Evolutionary conservation across 2,329 filamentous ascomycete species (phyloP).

Genomic region (Cladosporium sphaerospermum): DNA sequence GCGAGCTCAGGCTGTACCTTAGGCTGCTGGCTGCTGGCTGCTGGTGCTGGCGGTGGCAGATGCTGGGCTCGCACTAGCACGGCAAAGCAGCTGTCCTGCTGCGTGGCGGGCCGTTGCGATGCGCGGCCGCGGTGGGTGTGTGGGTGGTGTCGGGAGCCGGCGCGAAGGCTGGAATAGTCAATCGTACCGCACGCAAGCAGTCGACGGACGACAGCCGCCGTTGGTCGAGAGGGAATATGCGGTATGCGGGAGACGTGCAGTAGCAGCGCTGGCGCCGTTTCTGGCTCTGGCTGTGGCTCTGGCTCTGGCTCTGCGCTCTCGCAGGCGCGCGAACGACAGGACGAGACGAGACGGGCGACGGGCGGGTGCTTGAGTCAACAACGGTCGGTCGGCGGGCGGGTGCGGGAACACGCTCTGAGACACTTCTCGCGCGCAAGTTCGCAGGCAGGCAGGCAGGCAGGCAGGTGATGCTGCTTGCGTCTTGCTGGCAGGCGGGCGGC

Average conservation of each 20-base stretch:
- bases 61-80: neutral
- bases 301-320: neutral
- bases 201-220: neutral
- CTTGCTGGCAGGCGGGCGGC: neutral
- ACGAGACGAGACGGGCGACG: neutral
- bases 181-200: neutral
- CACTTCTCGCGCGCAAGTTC: too few species aligned
- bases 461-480: too few species aligned
- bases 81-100: neutral
- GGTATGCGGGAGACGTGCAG: constrained; percentile 8
- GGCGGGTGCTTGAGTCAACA: constrained; percentile 8
- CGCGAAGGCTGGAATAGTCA: neutral
- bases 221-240: neutral
- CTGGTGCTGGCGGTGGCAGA: neutral
- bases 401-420: too few species aligned
- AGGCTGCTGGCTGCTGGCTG: neutral
- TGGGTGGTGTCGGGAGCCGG: neutral
- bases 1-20: too few species aligned
- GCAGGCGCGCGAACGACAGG: neutral
- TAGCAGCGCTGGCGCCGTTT: constrained; percentile 4
- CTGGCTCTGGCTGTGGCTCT: neutral
- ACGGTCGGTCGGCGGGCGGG: neutral
- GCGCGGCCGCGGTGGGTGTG: neutral
- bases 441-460: too few species aligned
- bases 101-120: constrained; percentile 12